phyloP scores from a whole-genome alignment of 768 basidiomycete genomes.

The Daedaleopsis nitida region DNA sequence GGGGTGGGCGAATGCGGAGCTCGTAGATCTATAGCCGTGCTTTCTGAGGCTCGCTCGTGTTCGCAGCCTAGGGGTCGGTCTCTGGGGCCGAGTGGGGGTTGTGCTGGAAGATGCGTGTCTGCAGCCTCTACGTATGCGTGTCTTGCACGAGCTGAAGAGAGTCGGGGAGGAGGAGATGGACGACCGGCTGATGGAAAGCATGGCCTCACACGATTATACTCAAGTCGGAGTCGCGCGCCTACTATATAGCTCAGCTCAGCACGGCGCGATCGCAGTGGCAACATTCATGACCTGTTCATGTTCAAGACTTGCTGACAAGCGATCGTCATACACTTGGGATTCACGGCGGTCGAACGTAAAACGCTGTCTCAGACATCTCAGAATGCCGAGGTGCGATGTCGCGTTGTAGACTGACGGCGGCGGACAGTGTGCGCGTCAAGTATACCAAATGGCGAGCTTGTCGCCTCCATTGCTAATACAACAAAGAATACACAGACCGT shows the following conservation, averaged over 20 bases:
- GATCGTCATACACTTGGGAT: no score
- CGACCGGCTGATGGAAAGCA: constrained; percentile 3
- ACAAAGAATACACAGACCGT: constrained; percentile 7
- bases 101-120: background rate
- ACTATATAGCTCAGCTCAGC: background rate
- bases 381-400: no score
- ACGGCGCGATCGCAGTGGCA: no score
- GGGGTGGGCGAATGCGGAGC: background rate
- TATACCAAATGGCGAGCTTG: constrained; percentile 6
- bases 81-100: background rate
- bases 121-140: background rate
- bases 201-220: background rate
- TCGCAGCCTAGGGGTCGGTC: constrained; percentile 8
- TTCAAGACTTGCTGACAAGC: no score
- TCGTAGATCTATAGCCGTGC: background rate
- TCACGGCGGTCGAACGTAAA: no score
- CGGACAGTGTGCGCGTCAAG: no score
- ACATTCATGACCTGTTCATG: no score
- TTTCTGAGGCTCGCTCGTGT: background rate
- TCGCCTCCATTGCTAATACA: constrained; percentile 18
- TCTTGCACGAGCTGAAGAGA: background rate
- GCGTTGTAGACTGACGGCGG: no score
- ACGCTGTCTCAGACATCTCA: no score
- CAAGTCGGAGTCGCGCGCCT: background rate
- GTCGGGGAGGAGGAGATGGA: background rate